phyloP scores from a whole-genome alignment of 805 yeast genomes.

The Ascoidea asiatica region DNA sequence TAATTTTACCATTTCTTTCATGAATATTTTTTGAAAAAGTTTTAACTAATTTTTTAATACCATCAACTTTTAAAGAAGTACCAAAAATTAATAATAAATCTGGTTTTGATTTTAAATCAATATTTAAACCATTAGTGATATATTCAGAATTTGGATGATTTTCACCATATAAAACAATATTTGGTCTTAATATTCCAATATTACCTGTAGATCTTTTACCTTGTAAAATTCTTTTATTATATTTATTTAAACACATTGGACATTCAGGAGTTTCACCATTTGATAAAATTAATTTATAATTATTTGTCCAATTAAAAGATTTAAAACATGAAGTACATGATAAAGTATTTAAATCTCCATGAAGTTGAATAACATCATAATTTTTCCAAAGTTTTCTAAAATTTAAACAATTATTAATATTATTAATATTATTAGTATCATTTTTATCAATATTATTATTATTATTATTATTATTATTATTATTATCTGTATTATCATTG shows the following conservation, averaged over 20 bases:
- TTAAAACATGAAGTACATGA: constrained; percentile 63
- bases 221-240: constrained; percentile 36
- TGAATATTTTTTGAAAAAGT: constrained; percentile 58
- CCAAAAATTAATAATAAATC: constrained; percentile 83
- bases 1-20: constrained; percentile 65
- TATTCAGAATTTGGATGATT: constrained; percentile 78
- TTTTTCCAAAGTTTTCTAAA: constrained; percentile 38
- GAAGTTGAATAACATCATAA: constrained; percentile 75
- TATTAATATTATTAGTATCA: constrained; percentile 2
- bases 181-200: constrained; percentile 74
- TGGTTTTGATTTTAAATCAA: constrained; percentile 56
- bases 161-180: constrained; percentile 87
- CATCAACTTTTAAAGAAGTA: constrained; percentile 83
- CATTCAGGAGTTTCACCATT: constrained; percentile 71
- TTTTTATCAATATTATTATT: background rate
- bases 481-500: constrained; percentile 14
- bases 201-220: constrained; percentile 68
- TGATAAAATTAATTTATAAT: constrained; percentile 30
- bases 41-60: constrained; percentile 69
- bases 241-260: constrained; percentile 45
- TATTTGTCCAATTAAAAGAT: constrained; percentile 47
- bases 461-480: constrained; percentile 13
- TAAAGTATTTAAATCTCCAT: constrained; percentile 72
- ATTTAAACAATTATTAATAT: constrained; percentile 13
- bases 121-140: constrained; percentile 55